Evolutionary conservation across 352 stramenopile genomes (phyloP).

Genomic region (Pythium coloratum): DNA sequence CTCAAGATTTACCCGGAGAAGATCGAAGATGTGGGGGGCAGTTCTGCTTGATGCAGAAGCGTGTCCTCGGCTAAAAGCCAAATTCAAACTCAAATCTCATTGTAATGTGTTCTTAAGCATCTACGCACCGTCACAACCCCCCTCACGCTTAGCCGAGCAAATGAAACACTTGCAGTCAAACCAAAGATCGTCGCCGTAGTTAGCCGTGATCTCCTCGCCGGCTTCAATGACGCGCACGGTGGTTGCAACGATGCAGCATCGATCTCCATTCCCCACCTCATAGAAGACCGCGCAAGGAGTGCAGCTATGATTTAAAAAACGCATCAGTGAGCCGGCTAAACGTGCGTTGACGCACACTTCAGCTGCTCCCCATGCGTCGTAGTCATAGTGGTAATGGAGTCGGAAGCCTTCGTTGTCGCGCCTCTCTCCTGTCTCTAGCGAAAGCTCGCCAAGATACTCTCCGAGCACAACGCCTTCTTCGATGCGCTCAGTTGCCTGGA

Average conservation of each 20-base stretch:
- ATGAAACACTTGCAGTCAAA: neutral
- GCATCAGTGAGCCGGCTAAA: neutral
- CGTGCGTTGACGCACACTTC: slow-evolving; percentile 6
- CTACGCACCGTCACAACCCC: no score
- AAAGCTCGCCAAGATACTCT: no score
- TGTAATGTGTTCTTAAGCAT: no score
- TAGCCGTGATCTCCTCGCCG: slow-evolving; percentile 10
- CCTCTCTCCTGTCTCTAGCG: no score
- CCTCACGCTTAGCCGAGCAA: neutral
- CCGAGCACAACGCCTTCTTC: no score
- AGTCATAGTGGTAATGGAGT: slow-evolving; percentile 1
- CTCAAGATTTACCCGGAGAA: no score
- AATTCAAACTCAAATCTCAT: no score
- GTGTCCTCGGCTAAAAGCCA: no score
- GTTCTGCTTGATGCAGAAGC: no score
- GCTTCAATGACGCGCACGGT: neutral
- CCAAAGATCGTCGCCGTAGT: slow-evolving; percentile 3
- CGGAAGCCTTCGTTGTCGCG: slow-evolving; percentile 5
- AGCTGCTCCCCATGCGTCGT: neutral
- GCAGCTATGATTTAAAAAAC: slow-evolving; percentile 14
- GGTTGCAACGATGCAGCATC: neutral
- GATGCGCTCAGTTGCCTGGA: no score
- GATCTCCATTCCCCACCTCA: neutral
- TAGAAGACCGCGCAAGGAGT: neutral
- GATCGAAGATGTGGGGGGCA: no score